phyloP scores from a whole-genome alignment of 495 filamentous ascomycete genomes.

The Penicillium robsamsonii region DNA sequence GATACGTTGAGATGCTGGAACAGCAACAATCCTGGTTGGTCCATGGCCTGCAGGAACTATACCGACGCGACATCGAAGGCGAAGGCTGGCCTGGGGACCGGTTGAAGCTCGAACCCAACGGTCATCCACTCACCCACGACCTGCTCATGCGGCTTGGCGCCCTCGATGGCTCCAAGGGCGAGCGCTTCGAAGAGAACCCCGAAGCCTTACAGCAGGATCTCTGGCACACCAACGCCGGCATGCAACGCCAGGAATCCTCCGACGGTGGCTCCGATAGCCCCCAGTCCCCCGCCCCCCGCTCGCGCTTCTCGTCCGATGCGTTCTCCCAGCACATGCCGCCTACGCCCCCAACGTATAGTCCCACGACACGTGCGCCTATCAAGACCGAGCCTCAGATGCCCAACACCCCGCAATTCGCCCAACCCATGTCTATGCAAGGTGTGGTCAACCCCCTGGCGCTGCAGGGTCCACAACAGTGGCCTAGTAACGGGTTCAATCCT shows the following conservation, averaged over 20 bases:
- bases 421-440: slow-evolving; percentile 33
- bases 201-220: slow-evolving; percentile 54
- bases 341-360: slow-evolving; percentile 41
- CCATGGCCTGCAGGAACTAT: slow-evolving; percentile 59
- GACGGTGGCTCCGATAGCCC: slow-evolving; percentile 52
- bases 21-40: slow-evolving; percentile 65
- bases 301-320: slow-evolving; percentile 38
- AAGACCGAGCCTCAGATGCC: slow-evolving; percentile 35
- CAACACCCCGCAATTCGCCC: slow-evolving; percentile 17
- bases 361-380: slow-evolving; percentile 28
- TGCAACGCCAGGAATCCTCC: slow-evolving; percentile 54
- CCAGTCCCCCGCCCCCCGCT: slow-evolving; percentile 40
- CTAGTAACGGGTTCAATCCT: slow-evolving; percentile 28
- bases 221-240: slow-evolving; percentile 48
- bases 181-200: slow-evolving; percentile 59
- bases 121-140: slow-evolving; percentile 65
- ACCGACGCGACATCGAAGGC: slow-evolving; percentile 49
- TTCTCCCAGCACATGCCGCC: slow-evolving; percentile 36
- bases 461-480: slow-evolving; percentile 36
- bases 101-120: slow-evolving; percentile 51
- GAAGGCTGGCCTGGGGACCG: slow-evolving; percentile 56
- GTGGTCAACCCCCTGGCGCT: slow-evolving; percentile 44
- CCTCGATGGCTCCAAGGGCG: slow-evolving; percentile 49
- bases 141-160: slow-evolving; percentile 59
- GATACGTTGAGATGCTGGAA: slow-evolving; percentile 72